Evolutionary conservation across 148 eudicot genomes (phyloP).

Genomic region (Rhododendron ovatum): DNA sequence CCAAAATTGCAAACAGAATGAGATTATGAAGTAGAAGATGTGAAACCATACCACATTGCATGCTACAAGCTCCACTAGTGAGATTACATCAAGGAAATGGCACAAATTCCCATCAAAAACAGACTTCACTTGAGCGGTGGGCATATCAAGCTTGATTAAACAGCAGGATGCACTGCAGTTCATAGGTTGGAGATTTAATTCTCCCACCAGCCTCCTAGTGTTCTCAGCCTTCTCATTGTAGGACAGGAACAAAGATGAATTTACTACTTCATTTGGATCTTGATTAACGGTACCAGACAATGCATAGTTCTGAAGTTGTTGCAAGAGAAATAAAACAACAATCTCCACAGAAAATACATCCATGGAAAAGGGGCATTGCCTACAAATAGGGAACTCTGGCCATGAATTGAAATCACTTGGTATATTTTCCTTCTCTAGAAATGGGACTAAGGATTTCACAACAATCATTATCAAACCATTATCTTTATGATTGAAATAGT

Average conservation of each 20-base stretch:
- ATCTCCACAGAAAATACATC: constrained; percentile 44
- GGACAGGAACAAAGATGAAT: constrained; percentile 1
- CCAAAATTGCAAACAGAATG: background rate
- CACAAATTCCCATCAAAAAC: constrained; percentile 18
- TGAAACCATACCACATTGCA: constrained; percentile 49
- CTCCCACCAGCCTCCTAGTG: constrained; percentile 3
- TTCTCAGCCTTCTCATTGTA: background rate
- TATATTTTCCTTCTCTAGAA: constrained; percentile 30
- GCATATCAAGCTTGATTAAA: constrained; percentile 6
- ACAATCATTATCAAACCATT: constrained; percentile 37
- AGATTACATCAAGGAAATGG: constrained; percentile 44
- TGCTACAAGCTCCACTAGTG: constrained; percentile 69
- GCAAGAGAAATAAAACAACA: constrained; percentile 41
- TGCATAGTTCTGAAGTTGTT: constrained; percentile 35
- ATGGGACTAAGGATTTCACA: constrained; percentile 47
- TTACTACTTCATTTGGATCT: constrained; percentile 14
- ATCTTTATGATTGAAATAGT: constrained; percentile 33
- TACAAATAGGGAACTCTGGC: constrained; percentile 34
- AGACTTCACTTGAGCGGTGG: constrained; percentile 9
- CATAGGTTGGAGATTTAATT: background rate
- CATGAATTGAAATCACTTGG: constrained; percentile 11
- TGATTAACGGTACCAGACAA: background rate
- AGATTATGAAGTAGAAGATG: background rate
- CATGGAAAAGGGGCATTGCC: constrained; percentile 58
- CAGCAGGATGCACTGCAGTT: constrained; percentile 5